Evolutionary conservation across 2,329 filamentous ascomycete genomes (phyloP), one percentile per base, ranked within the genome.

Genomic region (Penicillium sp.): DNA sequence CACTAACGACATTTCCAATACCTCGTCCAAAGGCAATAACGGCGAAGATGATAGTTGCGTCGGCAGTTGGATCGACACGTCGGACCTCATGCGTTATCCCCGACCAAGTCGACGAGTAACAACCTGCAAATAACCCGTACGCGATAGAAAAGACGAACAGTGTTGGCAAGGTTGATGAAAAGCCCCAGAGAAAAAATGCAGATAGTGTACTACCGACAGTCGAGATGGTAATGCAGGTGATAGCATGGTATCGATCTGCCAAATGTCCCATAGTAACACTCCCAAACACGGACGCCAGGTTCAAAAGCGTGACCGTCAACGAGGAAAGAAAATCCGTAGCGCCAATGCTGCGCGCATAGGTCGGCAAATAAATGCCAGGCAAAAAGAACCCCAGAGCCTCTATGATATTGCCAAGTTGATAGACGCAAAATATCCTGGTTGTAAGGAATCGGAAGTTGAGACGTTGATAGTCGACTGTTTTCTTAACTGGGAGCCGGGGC

Each of bases 1-100:
- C 81, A 56, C 74, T 77, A 10, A 77, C 73, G 10, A 84, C 68
- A 63, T 78, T 80, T 4, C 81, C 80, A 19, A 83, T 73, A 0
- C 81, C 81, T 42, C 79, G 78, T 0, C 80, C 80, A 9, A 76
- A 76, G 10, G 75, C 75, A 50, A 83, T 68, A 14, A 77, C 72
- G 0, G 75, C 76, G 54, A 82, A 79, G 1, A 82, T 72, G 58
- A 82, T 76, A 0, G 78, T 76, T 4, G 77, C 69, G 41, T 83
- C 80, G 0, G 75, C 69, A 5, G 54, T 59, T 1, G 62, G 58
- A 16, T 74, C 69, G 43, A 68, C 71, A 37, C 69, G 65, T 48
- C 71, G 67, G 4, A 78, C 74, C 35, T 78, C 73, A 16, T 69
- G 72, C 30, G 79, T 74, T 19, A 80, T 76, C 1, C 75, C 76